Evolutionary conservation across 192 early-diverging fungal species (phyloP).

Genomic region (Coemansia erecta): DNA sequence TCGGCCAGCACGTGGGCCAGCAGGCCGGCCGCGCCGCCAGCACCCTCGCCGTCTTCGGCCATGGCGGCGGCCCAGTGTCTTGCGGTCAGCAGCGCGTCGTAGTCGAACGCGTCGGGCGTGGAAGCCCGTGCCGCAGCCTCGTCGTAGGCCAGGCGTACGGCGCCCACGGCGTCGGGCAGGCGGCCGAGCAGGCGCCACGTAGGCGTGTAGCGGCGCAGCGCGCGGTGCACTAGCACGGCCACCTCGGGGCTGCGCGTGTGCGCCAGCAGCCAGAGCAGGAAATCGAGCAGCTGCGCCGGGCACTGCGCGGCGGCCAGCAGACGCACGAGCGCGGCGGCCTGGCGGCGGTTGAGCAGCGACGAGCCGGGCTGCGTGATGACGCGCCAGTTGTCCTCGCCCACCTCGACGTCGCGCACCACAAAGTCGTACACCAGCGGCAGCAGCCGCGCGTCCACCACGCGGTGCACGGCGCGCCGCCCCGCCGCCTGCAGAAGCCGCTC

Average conservation of each 20-base stretch:
- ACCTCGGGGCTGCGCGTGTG: constrained; percentile 23
- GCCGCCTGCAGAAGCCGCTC: constrained; percentile 7
- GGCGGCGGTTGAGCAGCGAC: constrained; percentile 69
- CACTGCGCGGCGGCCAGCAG: constrained; percentile 16
- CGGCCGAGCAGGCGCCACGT: constrained; percentile 30
- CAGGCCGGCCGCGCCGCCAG: neutral
- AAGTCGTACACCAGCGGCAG: constrained; percentile 42
- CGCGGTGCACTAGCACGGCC: constrained; percentile 11
- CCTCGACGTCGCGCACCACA: constrained; percentile 49
- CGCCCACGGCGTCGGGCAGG: constrained; percentile 3
- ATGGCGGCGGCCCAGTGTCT: neutral
- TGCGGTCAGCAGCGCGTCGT: constrained; percentile 9
- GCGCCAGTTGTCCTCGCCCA: constrained; percentile 70
- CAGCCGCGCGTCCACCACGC: constrained; percentile 30
- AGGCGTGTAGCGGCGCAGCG: constrained; percentile 20
- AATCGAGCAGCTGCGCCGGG: constrained; percentile 26
- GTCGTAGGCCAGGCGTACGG: neutral
- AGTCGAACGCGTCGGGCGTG: constrained; percentile 17
- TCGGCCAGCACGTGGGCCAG: constrained; percentile 3
- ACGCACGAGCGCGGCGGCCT: constrained; percentile 50
- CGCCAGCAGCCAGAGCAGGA: constrained; percentile 38
- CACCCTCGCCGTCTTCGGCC: too few species aligned
- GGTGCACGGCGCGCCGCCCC: constrained; percentile 23
- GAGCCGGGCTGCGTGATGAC: constrained; percentile 75
- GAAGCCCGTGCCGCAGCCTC: neutral